These are phyloP conservation scores for Geotrichum candidum DNA, from an alignment of 1,139 yeast genomes.

Conservation along the genomic window DNA sequence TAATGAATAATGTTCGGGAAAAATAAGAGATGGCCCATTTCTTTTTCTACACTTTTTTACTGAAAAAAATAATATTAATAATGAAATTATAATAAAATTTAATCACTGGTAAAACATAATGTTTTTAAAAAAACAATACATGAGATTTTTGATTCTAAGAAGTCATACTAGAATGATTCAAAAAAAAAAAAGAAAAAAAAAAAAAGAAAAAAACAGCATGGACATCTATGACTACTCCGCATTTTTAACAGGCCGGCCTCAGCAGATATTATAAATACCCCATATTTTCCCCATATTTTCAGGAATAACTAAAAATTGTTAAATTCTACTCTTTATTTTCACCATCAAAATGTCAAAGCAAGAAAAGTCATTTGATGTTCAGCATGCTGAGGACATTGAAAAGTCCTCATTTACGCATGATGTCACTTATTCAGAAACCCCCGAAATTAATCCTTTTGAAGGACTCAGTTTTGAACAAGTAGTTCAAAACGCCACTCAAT, in stretches of 20 bases:
- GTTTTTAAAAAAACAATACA: no score
- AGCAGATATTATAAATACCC: not conserved
- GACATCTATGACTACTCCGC: not conserved
- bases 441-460: conserved; percentile 46
- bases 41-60: no score
- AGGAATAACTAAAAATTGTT: not conserved
- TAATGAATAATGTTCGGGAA: no score
- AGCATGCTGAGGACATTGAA: conserved; percentile 11
- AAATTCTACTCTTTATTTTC: not conserved
- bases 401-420: not conserved
- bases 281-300: not conserved
- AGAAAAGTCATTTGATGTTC: conserved; percentile 3
- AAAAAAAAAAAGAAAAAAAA: not conserved
- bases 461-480: conserved; percentile 62
- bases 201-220: not conserved
- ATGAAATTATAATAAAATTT: no score
- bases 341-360: not conserved
- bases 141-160: no score
- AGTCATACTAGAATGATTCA: not conserved
- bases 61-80: no score
- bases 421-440: not conserved
- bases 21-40: no score
- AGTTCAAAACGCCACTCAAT: conserved; percentile 63
- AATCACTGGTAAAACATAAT: no score
- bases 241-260: not conserved